Evolutionary conservation across 768 basidiomycete genomes (phyloP).

Genomic region (Aureoboletus auriporus): DNA sequence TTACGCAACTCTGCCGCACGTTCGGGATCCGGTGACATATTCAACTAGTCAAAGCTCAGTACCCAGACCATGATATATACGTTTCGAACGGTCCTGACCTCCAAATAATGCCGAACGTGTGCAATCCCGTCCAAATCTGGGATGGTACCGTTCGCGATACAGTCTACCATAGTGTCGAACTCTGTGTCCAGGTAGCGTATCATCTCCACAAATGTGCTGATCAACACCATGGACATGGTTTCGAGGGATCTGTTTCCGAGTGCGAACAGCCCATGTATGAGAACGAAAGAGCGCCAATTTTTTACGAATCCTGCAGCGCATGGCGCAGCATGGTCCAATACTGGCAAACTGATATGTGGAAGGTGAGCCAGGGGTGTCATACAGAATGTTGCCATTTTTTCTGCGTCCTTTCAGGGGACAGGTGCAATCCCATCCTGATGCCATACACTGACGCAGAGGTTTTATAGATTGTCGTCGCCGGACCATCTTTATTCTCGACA

Average conservation of each 20-base stretch:
- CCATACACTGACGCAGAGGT: too few relatives aligned
- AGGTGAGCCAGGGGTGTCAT: not conserved
- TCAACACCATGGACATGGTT: conserved; percentile 15
- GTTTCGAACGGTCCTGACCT: not conserved
- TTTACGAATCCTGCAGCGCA: conserved; percentile 15
- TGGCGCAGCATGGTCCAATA: conserved; percentile 14
- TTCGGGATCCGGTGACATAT: too few relatives aligned
- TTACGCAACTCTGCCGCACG: too few relatives aligned
- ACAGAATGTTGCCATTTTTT: conserved; percentile 13
- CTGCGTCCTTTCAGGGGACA: too few relatives aligned
- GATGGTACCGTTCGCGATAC: conserved; percentile 12
- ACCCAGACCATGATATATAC: too few relatives aligned
- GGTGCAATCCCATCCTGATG: too few relatives aligned
- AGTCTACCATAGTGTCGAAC: conserved; percentile 19
- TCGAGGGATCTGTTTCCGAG: conserved; percentile 17
- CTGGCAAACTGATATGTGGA: not conserved
- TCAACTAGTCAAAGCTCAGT: too few relatives aligned
- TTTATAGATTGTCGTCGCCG: conserved; percentile 2
- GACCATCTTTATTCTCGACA: not conserved
- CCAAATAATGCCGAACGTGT: too few relatives aligned
- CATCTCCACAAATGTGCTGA: too few relatives aligned
- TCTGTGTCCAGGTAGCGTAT: conserved; percentile 18
- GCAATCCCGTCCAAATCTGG: conserved; percentile 14
- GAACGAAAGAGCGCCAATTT: conserved; percentile 20
- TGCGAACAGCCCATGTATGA: conserved; percentile 20